Conservation (phyloP, 2,329 filamentous ascomycete genomes). For the Xylaria sp. region DNA sequence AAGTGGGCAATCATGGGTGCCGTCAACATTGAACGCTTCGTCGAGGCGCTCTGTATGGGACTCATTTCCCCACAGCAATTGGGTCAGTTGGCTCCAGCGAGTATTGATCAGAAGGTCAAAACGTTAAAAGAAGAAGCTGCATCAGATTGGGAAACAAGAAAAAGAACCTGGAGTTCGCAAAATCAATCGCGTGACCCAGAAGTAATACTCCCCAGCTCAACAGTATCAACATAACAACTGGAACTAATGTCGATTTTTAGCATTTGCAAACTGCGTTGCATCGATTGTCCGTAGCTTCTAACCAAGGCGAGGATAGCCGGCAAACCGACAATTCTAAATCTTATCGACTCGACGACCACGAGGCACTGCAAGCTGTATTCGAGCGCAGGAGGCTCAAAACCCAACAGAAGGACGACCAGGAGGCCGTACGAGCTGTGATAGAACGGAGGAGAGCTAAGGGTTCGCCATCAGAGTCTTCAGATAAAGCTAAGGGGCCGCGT, state of each 20-base stretch:
- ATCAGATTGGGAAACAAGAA: slow-evolving; percentile 36
- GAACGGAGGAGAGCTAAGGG: slow-evolving; percentile 40
- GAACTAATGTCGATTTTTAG: slow-evolving; percentile 39
- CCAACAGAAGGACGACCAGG: slow-evolving; percentile 27
- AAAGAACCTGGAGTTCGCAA: slow-evolving; percentile 10
- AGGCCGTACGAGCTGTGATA: slow-evolving; percentile 37
- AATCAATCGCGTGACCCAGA: slow-evolving; percentile 35
- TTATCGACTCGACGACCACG: slow-evolving; percentile 43
- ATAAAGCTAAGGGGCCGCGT: slow-evolving; percentile 36
- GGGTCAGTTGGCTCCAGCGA: slow-evolving; percentile 30
- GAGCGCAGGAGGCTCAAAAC: slow-evolving; percentile 36
- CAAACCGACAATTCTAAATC: slow-evolving; percentile 37
- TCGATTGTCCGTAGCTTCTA: slow-evolving; percentile 33
- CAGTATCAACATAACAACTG: slow-evolving; percentile 12
- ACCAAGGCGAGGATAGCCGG: slow-evolving; percentile 7
- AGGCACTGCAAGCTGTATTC: slow-evolving; percentile 37
- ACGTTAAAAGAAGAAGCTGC: slow-evolving; percentile 26
- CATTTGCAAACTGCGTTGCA: slow-evolving; percentile 39
- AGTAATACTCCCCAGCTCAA: slow-evolving; percentile 39
- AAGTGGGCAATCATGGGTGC: slow-evolving; percentile 40
- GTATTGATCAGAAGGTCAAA: slow-evolving; percentile 24
- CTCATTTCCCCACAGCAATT: slow-evolving; percentile 37
- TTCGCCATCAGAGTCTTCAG: slow-evolving; percentile 28
- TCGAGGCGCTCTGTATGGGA: slow-evolving; percentile 39
- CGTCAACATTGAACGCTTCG: slow-evolving; percentile 37